A percentile compares a stretch with the other conserved stretches of the same genome.
phyloP scores from a whole-genome alignment of 2,329 filamentous ascomycete species.

The Kalaharituber pfeilii region DNA sequence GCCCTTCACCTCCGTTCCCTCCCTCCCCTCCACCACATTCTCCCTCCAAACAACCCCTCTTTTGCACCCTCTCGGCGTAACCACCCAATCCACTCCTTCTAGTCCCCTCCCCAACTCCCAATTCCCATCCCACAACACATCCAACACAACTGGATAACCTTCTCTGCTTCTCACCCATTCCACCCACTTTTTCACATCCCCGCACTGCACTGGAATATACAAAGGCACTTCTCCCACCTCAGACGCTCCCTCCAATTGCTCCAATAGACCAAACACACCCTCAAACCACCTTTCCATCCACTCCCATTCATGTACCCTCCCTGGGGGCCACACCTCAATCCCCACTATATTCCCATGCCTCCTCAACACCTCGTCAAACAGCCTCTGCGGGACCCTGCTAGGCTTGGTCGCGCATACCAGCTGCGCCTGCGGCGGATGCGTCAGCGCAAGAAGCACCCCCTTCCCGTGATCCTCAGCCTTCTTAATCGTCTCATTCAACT shows the following conservation, averaged over 20 bases:
- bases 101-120: neutral
- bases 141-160: neutral
- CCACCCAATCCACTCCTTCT: neutral
- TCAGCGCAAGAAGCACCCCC: neutral
- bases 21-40: neutral
- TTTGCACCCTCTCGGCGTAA: neutral
- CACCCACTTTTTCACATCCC: neutral
- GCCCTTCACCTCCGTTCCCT: neutral
- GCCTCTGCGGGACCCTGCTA: neutral
- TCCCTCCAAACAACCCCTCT: too few relatives aligned
- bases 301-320: too few relatives aligned
- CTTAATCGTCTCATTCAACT: neutral
- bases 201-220: neutral
- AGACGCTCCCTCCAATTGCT: neutral
- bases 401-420: neutral
- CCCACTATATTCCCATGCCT: neutral
- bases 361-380: neutral
- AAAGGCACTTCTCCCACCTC: neutral
- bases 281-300: neutral
- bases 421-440: neutral
- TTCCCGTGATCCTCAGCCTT: neutral
- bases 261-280: neutral
- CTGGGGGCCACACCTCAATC: neutral
- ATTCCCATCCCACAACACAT: neutral
- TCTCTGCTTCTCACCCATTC: neutral